phyloP scores from a whole-genome alignment of 2,329 filamentous ascomycete species.

The Epichloe brachyelytri region DNA sequence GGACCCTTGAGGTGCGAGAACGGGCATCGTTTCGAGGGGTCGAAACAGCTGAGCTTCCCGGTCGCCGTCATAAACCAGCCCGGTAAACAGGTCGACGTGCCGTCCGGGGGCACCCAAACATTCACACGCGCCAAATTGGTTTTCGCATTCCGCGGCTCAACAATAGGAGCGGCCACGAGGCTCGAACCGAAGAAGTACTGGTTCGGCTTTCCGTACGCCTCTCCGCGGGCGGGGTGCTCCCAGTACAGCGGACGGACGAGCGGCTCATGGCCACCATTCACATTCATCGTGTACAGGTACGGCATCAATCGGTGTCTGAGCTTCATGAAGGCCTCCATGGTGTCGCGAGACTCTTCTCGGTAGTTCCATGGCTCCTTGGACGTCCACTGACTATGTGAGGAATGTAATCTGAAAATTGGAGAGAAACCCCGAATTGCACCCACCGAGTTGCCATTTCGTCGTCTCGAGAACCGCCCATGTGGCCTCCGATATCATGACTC shows the following conservation, averaged over 20 bases:
- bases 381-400: slow-evolving; percentile 41
- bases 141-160: slow-evolving; percentile 30
- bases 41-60: slow-evolving; percentile 38
- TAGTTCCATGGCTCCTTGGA: slow-evolving; percentile 47
- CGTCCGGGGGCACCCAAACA: slow-evolving; percentile 43
- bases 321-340: slow-evolving; percentile 36
- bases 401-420: slow-evolving; percentile 48
- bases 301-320: slow-evolving; percentile 46
- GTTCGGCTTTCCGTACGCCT: slow-evolving; percentile 43
- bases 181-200: slow-evolving; percentile 46
- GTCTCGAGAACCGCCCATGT: slow-evolving; percentile 40
- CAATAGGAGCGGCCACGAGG: slow-evolving; percentile 43
- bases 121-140: slow-evolving; percentile 34
- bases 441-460: slow-evolving; percentile 48
- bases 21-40: slow-evolving; percentile 33
- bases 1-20: slow-evolving; percentile 14
- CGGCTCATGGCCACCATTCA: slow-evolving; percentile 31
- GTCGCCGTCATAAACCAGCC: slow-evolving; percentile 42
- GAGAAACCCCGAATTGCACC: slow-evolving; percentile 50
- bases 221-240: slow-evolving; percentile 35
- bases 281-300: slow-evolving; percentile 46
- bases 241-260: slow-evolving; percentile 51
- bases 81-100: slow-evolving; percentile 45
- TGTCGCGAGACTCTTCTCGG: slow-evolving; percentile 26
- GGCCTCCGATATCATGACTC: slow-evolving; percentile 56